phyloP scores from a whole-genome alignment of 129 eudicot genomes.

The Chrysanthemum makinoi region DNA sequence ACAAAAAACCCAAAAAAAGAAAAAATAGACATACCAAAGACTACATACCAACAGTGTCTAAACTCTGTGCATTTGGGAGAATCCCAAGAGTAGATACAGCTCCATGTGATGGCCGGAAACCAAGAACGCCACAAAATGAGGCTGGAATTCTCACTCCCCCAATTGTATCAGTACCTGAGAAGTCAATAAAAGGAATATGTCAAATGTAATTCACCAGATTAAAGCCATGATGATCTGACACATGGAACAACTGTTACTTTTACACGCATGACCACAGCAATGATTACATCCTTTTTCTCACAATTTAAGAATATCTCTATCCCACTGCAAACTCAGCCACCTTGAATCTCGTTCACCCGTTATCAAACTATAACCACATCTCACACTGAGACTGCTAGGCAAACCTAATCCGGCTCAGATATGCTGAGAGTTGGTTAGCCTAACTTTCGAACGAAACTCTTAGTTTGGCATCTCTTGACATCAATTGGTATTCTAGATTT shows the following conservation, averaged over 20 bases:
- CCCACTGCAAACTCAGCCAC: neutral
- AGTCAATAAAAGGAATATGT: constrained; percentile 1
- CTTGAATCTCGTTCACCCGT: constrained; percentile 1
- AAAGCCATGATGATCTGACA: neutral
- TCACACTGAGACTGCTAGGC: too few relatives aligned
- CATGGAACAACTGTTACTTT: neutral
- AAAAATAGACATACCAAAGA: constrained; percentile 30
- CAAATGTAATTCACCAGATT: neutral
- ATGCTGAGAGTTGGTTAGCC: too few relatives aligned
- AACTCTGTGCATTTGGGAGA: constrained; percentile 79
- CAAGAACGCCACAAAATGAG: constrained; percentile 82
- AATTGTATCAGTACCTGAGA: constrained; percentile 72
- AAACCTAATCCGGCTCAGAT: too few relatives aligned
- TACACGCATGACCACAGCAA: neutral
- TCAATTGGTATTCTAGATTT: neutral
- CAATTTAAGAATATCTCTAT: neutral
- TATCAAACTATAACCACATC: neutral
- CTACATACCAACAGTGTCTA: constrained; percentile 92
- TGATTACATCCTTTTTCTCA: neutral
- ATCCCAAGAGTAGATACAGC: constrained; percentile 72
- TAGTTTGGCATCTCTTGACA: neutral
- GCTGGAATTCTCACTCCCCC: constrained; percentile 85
- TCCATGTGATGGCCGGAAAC: constrained; percentile 94
- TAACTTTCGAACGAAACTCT: too few relatives aligned
- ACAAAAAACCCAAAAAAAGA: neutral